Base-by-base conservation (phyloP, 106 monocot genomes). In the Posidonia australis region DNA sequence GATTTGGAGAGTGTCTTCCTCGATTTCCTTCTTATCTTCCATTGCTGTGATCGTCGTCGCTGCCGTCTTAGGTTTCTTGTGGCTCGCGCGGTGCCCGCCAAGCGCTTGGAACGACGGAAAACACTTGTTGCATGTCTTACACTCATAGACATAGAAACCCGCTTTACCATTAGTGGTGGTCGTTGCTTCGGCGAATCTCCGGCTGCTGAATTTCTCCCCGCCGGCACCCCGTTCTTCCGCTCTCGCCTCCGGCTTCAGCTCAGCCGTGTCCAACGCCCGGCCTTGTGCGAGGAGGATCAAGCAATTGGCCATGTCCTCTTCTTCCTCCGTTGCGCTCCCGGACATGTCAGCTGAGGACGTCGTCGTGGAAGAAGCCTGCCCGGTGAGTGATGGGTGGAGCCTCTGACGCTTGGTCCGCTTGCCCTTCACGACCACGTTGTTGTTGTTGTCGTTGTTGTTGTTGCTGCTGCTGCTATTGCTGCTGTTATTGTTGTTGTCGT, bases 91-190 rank as follows among this genome's bases (percentile, higher is more conserved):
- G 68, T 90, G 90, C 3, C 90, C 90, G 54, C 90, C 89, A 30
- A 90, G 90, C 0, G 90, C 86, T 57, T 90, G 90, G 70, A 86
- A 90, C 11, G 85, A 81, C 13, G 78, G 73, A 68, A 88, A 88
- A 67, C 85, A 65, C 18, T 76, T 90, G 51, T 69, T 76, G 57
- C 90, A 90, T 0, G 86, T 86, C 59, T 77, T 76, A 77, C 90
- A 90, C 60, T 82, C 78, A 66, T 86, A 86, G 3, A 76, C 62
- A 43, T 48, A 68, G 43, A 81, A 74, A 1, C 72, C 49, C 49
- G 49, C 26, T 45, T 71, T n/a, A 28, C 65, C 5, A 70, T 57
- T 6, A 61, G 24, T n/a, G 69, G 80, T 7, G 72, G 57, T 49
- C 11, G 69, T 29, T n/a, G 71, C 44, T 62, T 78, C 83, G 9